Evolutionary conservation across 2,329 filamentous ascomycete species (phyloP).

Genomic region (Colletotrichum theobromicola): DNA sequence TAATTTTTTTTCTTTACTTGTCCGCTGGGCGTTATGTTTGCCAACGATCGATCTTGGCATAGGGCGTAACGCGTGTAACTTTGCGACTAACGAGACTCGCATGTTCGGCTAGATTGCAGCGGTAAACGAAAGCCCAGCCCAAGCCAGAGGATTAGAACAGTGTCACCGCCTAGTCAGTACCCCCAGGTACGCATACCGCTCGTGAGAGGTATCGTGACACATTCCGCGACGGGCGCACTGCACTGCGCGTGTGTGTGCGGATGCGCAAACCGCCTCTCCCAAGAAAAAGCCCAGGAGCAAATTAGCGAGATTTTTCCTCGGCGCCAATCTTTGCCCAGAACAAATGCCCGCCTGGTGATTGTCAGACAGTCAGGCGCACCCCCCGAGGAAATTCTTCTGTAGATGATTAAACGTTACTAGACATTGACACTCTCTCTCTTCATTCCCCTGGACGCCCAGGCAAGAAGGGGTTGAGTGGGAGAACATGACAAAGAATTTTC

Average conservation of each 20-base stretch:
- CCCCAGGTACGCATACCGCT: fast-evolving
- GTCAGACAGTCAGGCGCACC: background rate
- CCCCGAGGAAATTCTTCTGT: background rate
- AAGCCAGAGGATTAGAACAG: fast-evolving
- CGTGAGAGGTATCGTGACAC: background rate
- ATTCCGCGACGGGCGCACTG: background rate
- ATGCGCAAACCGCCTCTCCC: background rate
- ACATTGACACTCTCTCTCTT: background rate
- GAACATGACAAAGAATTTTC: background rate
- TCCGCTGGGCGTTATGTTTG: background rate
- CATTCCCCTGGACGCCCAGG: background rate
- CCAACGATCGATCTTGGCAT: background rate
- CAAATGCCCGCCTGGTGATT: background rate
- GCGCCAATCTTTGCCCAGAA: background rate
- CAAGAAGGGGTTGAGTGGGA: background rate
- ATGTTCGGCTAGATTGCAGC: background rate
- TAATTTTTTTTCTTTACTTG: background rate
- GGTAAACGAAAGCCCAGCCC: background rate
- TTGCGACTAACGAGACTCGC: background rate
- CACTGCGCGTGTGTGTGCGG: no score
- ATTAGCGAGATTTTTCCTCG: background rate
- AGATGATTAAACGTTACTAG: background rate
- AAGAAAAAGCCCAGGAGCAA: background rate
- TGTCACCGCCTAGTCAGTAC: background rate
- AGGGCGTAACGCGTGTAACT: background rate